Base-by-base conservation (phyloP, 495 filamentous ascomycete genomes). In the Xylaria intraflava region DNA sequence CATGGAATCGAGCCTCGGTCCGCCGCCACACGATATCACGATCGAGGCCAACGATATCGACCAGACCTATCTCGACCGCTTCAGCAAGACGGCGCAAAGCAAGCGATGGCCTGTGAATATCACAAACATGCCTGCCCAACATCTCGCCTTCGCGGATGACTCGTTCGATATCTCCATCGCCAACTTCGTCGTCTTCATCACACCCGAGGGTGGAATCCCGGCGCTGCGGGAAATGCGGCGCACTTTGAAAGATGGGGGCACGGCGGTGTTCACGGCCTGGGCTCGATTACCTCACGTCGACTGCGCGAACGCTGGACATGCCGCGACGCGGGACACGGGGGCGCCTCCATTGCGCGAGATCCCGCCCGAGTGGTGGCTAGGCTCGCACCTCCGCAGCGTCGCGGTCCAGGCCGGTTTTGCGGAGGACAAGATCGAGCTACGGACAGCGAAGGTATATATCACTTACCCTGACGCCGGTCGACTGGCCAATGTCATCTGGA, bases 401-500 rank as follows among this genome's bases (percentile, higher is more conserved):
- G 35, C 53, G 2, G 49, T 54, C 35, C 11, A 56, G 16, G 58
- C 35, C 22, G 58, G 58, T 1, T 61, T 57, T 29, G 16, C 20
- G 30, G 47, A 51, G 39, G 58, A 57, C 38, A 26, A 51, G 4
- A 47, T 57, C 23, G 45, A n/a, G n/a, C n/a, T n/a, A n/a, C n/a
- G n/a, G n/a, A n/a, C n/a, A n/a, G n/a, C n/a, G n/a, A n/a, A n/a
- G n/a, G n/a, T n/a, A n/a, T n/a, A n/a, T n/a, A n/a, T n/a, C n/a
- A n/a, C 7, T 38, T 38, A 75, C 55, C 65, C 61, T 2, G 60
- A 58, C 7, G 67, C 69, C 24, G 73, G 73, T 12, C 67, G 70
- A 44, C 69, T 71, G 11, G 75, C 63, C 53, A 62, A 62, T 16
- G 62, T 59, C 1, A 74, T 76, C 58, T 73, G 68, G 3, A 59